Percentiles rank a stretch among this genome's conserved stretches.
These are phyloP conservation scores for Oryza longistaminata DNA, from an alignment of 176 grass and related monocot species.

Conservation along the genomic window DNA sequence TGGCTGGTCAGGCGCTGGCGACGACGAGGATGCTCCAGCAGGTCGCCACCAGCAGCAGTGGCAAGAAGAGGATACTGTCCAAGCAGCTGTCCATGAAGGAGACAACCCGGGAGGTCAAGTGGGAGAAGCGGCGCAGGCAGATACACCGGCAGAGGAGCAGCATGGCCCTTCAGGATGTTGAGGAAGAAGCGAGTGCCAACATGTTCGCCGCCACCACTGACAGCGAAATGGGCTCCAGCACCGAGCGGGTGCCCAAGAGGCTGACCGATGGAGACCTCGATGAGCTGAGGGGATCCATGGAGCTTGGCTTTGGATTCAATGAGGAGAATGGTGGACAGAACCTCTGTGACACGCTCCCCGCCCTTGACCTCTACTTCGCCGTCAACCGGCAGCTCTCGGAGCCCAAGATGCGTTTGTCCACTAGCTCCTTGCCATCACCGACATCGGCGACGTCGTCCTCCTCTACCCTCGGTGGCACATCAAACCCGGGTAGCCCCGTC, in stretches of 20 bases:
- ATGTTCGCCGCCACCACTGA: background rate
- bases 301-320: constrained; percentile 56
- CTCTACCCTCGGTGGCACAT: constrained; percentile 34
- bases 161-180: constrained; percentile 6
- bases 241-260: background rate
- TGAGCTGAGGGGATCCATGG: constrained; percentile 59
- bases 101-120: constrained; percentile 56
- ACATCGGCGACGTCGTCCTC: constrained; percentile 31
- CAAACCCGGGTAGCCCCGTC: constrained; percentile 31
- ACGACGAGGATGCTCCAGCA: background rate
- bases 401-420: constrained; percentile 43
- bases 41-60: background rate
- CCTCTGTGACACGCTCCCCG: constrained; percentile 59
- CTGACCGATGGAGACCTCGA: constrained; percentile 58
- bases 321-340: constrained; percentile 48
- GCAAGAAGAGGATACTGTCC: constrained; percentile 39
- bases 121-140: constrained; percentile 54
- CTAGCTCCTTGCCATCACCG: constrained; percentile 31
- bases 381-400: constrained; percentile 49
- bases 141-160: constrained; percentile 41
- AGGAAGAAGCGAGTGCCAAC: background rate
- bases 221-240: background rate
- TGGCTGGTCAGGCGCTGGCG: background rate
- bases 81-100: constrained; percentile 64
- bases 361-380: constrained; percentile 60